These are phyloP conservation scores for Aspergillus aculeatinus DNA, from an alignment of 2,329 filamentous ascomycete genomes.

Conservation along the genomic window DNA sequence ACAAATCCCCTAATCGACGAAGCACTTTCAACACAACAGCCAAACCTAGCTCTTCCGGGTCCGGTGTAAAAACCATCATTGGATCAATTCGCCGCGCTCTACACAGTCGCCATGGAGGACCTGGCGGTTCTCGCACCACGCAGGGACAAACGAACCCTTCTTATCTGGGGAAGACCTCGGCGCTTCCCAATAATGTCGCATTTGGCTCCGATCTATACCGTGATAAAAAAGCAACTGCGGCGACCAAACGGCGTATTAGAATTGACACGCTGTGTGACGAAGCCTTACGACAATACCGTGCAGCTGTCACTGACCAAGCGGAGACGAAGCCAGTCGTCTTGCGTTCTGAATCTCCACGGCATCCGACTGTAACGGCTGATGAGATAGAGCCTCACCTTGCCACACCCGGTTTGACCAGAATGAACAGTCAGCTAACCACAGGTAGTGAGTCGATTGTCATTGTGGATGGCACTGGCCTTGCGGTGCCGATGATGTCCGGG, in stretches of 20 bases:
- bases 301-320: constrained; percentile 54
- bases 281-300: constrained; percentile 75
- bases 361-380: neutral
- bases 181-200: constrained; percentile 47
- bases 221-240: constrained; percentile 36
- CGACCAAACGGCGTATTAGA: constrained; percentile 56
- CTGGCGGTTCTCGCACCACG: constrained; percentile 34
- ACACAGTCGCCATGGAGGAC: constrained; percentile 56
- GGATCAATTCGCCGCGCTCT: constrained; percentile 81
- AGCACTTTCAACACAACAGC: constrained; percentile 30
- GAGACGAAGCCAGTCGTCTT: constrained; percentile 6
- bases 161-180: constrained; percentile 40
- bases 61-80: constrained; percentile 81
- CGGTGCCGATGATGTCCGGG: constrained; percentile 42
- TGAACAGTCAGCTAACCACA: constrained; percentile 61
- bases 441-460: constrained; percentile 92
- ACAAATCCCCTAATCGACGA: constrained; percentile 27
- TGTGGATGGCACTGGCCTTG: constrained; percentile 62
- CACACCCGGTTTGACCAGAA: constrained; percentile 30
- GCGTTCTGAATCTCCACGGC: neutral
- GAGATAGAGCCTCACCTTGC: neutral
- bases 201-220: constrained; percentile 46
- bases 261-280: constrained; percentile 82
- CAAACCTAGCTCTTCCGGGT: constrained; percentile 38
- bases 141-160: constrained; percentile 35